Conservation (phyloP, 345 rosid species). For the Geranium rotundifolium region DNA sequence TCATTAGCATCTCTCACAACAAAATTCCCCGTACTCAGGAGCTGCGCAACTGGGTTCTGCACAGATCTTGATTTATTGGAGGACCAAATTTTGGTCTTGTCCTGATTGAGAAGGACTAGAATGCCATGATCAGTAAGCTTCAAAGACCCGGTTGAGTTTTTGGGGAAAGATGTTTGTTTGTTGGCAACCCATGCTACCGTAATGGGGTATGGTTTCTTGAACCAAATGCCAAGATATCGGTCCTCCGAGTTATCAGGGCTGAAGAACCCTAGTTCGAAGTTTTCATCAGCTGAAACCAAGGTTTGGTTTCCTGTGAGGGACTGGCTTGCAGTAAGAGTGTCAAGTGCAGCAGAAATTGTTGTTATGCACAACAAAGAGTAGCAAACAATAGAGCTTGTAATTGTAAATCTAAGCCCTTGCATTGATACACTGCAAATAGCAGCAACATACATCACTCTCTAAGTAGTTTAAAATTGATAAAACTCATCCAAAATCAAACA, state of each 20-base stretch:
- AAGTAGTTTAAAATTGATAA: too few relatives aligned
- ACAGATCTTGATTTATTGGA: background rate
- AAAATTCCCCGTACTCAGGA: background rate
- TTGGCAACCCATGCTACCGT: background rate
- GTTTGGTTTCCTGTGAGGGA: constrained; percentile 3
- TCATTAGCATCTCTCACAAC: background rate
- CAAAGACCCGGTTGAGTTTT: background rate
- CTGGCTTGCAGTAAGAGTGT: constrained; percentile 2
- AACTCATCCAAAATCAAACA: too few relatives aligned
- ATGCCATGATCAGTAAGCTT: background rate
- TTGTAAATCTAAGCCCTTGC: too few relatives aligned
- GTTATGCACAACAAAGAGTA: background rate
- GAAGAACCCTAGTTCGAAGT: background rate
- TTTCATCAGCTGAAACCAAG: constrained; percentile 1
- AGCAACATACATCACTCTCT: too few relatives aligned
- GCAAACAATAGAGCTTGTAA: background rate
- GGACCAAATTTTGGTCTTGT: background rate
- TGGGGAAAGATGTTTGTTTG: background rate
- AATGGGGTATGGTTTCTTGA: background rate
- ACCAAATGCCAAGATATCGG: background rate
- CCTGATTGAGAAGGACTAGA: background rate
- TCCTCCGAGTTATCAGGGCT: background rate
- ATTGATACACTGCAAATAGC: too few relatives aligned
- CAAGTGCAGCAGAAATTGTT: background rate
- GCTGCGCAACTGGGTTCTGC: constrained; percentile 1